Conservation (phyloP, 2,329 filamentous ascomycete species). For the Drechslerella coelobrocha region DNA sequence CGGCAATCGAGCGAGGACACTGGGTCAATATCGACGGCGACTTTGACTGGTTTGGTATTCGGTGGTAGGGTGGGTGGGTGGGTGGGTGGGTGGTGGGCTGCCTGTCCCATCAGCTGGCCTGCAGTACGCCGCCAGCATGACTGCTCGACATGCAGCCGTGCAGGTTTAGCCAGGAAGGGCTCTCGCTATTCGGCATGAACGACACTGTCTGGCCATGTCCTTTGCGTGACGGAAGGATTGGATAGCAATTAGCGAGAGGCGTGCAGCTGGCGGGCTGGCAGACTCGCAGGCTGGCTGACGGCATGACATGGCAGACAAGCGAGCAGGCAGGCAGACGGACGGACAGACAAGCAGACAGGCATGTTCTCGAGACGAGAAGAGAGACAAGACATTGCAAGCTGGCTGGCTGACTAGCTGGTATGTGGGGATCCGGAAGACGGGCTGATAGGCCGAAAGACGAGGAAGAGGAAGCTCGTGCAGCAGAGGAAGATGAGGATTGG, state of each 20-base stretch:
- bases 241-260: background rate
- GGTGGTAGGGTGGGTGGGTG: slow-evolving; percentile 25
- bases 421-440: background rate
- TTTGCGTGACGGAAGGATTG: slow-evolving; percentile 1
- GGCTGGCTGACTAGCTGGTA: background rate
- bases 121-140: slow-evolving; percentile 19
- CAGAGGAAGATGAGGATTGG: slow-evolving; percentile 27
- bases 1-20: slow-evolving; percentile 46
- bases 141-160: slow-evolving; percentile 6
- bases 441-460: background rate
- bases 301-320: too few species aligned
- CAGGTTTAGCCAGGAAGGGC: too few species aligned
- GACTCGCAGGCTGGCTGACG: too few species aligned
- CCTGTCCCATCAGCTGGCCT: background rate
- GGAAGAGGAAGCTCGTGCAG: background rate
- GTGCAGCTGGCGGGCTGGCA: too few species aligned
- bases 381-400: too few species aligned
- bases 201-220: background rate
- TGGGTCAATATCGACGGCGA: slow-evolving; percentile 50
- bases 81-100: background rate
- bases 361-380: slow-evolving; percentile 1
- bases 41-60: slow-evolving; percentile 50
- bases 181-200: slow-evolving; percentile 2
- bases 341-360: too few species aligned
- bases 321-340: too few species aligned